A percentile compares a stretch with the other conserved stretches of the same genome.
Conservation (phyloP, 495 filamentous ascomycete species). For the Aspergillus coremiiformis region DNA sequence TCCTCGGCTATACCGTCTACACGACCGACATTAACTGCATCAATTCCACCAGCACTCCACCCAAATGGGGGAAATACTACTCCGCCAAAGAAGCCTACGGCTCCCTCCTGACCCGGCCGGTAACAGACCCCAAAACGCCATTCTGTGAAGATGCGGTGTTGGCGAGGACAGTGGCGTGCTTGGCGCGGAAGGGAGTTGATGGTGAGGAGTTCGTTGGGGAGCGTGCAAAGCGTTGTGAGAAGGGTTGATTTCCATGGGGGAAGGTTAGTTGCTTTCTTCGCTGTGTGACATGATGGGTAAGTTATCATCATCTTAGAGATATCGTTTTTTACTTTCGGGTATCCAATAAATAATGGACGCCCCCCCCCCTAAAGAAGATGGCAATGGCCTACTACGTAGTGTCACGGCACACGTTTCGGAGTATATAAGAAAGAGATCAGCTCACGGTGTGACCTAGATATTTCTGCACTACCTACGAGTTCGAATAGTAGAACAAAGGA, state of each 20-base stretch:
- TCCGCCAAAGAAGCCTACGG: constrained; percentile 48
- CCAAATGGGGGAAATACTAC: constrained; percentile 47
- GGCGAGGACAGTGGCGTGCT: constrained; percentile 17
- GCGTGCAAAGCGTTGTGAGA: not conserved
- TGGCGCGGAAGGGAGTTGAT: constrained; percentile 9
- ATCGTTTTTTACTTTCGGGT: not conserved
- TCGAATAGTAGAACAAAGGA: too few species aligned
- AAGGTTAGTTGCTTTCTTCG: too few species aligned
- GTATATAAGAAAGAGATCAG: not conserved
- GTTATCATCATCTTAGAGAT: not conserved
- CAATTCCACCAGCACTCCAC: constrained; percentile 23
- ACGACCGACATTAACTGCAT: constrained; percentile 41
- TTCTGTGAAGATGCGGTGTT: constrained; percentile 24
- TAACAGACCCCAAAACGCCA: constrained; percentile 17
- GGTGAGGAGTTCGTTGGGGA: constrained; percentile 3
- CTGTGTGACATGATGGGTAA: not conserved
- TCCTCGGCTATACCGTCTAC: constrained; percentile 47
- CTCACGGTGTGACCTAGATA: too few species aligned
- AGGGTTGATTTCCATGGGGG: too few species aligned
- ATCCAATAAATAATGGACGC: not conserved
- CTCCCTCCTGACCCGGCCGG: constrained; percentile 31
- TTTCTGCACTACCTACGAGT: too few species aligned
- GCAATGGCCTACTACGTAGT: too few species aligned
- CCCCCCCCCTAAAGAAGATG: too few species aligned
- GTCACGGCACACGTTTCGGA: not conserved